phyloP scores from a whole-genome alignment of 352 stramenopile species.

The Globisporangium radiosum region DNA sequence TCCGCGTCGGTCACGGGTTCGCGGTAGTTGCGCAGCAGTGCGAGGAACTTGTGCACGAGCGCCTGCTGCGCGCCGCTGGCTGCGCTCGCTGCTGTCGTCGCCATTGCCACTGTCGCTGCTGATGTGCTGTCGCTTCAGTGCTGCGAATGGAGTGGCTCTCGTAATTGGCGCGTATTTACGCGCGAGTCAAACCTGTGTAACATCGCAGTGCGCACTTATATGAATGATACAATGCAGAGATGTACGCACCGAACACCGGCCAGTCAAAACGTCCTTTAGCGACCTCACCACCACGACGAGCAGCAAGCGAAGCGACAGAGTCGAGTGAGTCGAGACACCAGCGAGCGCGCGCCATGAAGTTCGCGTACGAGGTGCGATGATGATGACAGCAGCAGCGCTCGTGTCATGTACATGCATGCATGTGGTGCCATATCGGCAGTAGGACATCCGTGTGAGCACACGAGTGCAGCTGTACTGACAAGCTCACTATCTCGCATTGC shows the following conservation, averaged over 20 bases:
- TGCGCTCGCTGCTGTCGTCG: slow-evolving; percentile 21
- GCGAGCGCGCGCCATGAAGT: slow-evolving; percentile 60
- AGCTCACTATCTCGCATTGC: neutral
- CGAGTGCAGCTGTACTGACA: neutral
- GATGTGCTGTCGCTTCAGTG: neutral
- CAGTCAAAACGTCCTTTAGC: slow-evolving; percentile 22
- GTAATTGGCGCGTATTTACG: too few relatives aligned
- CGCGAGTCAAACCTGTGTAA: too few relatives aligned
- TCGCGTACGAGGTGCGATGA: slow-evolving; percentile 64
- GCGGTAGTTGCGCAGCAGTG: slow-evolving; percentile 70
- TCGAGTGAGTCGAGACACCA: slow-evolving; percentile 3
- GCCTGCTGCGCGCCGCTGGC: slow-evolving; percentile 16
- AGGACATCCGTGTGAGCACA: too few relatives aligned
- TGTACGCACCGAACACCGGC: slow-evolving; percentile 2
- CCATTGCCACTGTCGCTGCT: slow-evolving; percentile 11
- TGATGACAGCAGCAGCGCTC: too few relatives aligned
- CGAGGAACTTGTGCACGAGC: slow-evolving; percentile 66
- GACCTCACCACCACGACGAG: slow-evolving; percentile 5
- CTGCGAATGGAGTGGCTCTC: slow-evolving; percentile 1
- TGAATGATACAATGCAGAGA: neutral
- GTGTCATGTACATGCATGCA: neutral
- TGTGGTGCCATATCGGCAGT: neutral
- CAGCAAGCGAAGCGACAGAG: slow-evolving; percentile 13
- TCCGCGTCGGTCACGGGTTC: slow-evolving; percentile 75
- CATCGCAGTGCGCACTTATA: neutral